phyloP scores from a whole-genome alignment of 768 basidiomycete species.

The Lentinus brumalis region DNA sequence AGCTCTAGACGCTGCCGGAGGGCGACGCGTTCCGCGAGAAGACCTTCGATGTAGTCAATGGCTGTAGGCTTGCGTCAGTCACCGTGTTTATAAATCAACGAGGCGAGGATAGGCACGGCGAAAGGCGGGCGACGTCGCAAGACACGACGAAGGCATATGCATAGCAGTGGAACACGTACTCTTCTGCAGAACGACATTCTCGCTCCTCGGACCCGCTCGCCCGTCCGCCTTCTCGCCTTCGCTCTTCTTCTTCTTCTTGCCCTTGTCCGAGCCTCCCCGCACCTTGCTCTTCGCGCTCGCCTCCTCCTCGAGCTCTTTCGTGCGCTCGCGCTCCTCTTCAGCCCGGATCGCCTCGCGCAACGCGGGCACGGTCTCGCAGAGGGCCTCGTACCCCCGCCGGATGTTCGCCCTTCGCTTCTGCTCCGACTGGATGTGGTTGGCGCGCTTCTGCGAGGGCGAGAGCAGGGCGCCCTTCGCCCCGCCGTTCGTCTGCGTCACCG shows the following conservation, averaged over 20 bases:
- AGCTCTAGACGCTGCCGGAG: conserved; percentile 61
- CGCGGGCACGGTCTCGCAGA: conserved; percentile 83
- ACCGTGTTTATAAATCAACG: background rate
- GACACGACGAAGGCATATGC: too few relatives aligned
- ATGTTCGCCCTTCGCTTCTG: conserved; percentile 94
- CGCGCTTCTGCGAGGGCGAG: conserved; percentile 85
- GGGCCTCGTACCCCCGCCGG: conserved; percentile 82
- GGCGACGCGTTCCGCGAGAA: conserved; percentile 59
- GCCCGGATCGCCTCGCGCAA: conserved; percentile 77
- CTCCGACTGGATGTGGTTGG: conserved; percentile 92
- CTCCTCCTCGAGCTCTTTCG: conserved; percentile 45
- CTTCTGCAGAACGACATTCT: conserved; percentile 86
- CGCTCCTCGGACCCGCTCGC: conserved; percentile 85
- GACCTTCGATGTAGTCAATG: conserved; percentile 78
- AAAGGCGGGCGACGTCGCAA: too few relatives aligned
- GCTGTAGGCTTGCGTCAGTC: conserved; percentile 45
- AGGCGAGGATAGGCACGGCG: too few relatives aligned
- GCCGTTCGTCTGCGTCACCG: background rate
- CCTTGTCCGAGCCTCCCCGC: conserved; percentile 26
- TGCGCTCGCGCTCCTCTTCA: conserved; percentile 59
- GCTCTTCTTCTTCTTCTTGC: conserved; percentile 21
- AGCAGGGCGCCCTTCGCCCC: conserved; percentile 49
- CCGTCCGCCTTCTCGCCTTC: conserved; percentile 74
- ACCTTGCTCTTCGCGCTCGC: conserved; percentile 28
- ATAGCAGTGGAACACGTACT: conserved; percentile 52